phyloP scores from a whole-genome alignment of 2,329 filamentous ascomycete species.

The Aspergillus udagawae region DNA sequence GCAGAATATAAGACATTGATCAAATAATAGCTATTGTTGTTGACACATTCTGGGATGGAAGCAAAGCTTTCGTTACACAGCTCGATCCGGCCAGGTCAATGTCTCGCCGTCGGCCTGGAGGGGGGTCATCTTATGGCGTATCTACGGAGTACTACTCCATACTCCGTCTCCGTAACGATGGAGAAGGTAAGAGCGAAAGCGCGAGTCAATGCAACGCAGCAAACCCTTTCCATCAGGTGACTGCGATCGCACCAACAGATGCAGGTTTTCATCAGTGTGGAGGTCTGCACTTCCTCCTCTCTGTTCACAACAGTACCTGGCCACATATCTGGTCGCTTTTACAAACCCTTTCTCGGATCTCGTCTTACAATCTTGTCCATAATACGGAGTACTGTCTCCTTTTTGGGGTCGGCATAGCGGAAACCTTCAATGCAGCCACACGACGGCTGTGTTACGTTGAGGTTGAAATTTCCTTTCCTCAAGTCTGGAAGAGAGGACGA shows the following conservation, averaged over 20 bases:
- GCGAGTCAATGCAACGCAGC: conserved; percentile 1
- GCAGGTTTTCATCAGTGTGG: background rate
- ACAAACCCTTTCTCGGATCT: conserved; percentile 1
- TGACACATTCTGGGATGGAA: background rate
- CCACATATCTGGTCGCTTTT: background rate
- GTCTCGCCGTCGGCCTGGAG: background rate
- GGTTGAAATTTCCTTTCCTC: background rate
- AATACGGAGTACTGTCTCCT: background rate
- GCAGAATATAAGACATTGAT: background rate
- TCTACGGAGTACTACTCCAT: background rate
- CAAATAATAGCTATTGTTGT: background rate
- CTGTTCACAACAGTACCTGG: background rate
- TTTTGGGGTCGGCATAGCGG: background rate
- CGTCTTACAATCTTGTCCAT: conserved; percentile 1
- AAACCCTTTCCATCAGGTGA: conserved; percentile 10
- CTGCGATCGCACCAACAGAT: conserved; percentile 2
- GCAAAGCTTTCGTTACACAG: background rate
- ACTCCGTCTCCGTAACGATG: background rate
- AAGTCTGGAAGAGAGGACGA: background rate
- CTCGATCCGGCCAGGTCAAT: too few relatives aligned
- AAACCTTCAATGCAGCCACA: background rate
- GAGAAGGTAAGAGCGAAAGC: background rate
- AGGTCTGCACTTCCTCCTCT: conserved; percentile 7
- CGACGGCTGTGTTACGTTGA: background rate
- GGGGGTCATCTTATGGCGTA: background rate